Evolutionary conservation across 1,284 basidiomycete genomes (phyloP), one percentile per base, ranked within the genome.

Genomic region (Moniliophthora roreri): DNA sequence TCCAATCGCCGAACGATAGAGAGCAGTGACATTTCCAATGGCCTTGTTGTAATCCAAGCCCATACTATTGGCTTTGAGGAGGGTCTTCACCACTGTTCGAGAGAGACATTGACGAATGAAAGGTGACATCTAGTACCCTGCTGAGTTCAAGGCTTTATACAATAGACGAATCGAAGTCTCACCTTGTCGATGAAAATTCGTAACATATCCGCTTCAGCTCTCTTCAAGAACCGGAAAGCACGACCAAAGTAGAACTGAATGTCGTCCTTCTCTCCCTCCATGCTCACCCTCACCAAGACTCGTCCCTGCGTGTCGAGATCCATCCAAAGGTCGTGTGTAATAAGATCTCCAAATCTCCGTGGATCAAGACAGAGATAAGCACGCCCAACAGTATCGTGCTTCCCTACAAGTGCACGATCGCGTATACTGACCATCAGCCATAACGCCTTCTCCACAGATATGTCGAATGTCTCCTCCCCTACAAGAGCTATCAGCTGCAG

Each of bases 221-320:
- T 80, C 72, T 99, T 98, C 62, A 99, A 70, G 45, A 89, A 95
- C 36, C 96, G 81, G 79, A 99, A 99, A 1, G 91, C 97, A 37
- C 94, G 81, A 10, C 97, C 97, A 66, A 99, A 99, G 75, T 94
- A 95, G 77, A 98, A 99, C 60, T 93, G 91, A 18, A 96, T 93
- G 66, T 99, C 97, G 65, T 98, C 95, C 69, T 96, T 93, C 77
- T 98, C 96, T 44, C 95, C 95, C 66, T 99, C 97, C 95, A 99
- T 98, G 67, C 93, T 96, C 50, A 99, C 82, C 6, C 97, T 82
- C 21, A 98, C 74, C 42, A 97, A 73, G 34, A 98, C 80, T 32
- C 93, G 84, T 1, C 95, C 95, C 54, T 87, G 82, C 4, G 89
- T 86, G 63, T 96, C 93, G n/a, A 99, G 74, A 54, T 94, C 88